phyloP scores from a whole-genome alignment of 2,329 filamentous ascomycete genomes.

The Exophiala oligosperma region DNA sequence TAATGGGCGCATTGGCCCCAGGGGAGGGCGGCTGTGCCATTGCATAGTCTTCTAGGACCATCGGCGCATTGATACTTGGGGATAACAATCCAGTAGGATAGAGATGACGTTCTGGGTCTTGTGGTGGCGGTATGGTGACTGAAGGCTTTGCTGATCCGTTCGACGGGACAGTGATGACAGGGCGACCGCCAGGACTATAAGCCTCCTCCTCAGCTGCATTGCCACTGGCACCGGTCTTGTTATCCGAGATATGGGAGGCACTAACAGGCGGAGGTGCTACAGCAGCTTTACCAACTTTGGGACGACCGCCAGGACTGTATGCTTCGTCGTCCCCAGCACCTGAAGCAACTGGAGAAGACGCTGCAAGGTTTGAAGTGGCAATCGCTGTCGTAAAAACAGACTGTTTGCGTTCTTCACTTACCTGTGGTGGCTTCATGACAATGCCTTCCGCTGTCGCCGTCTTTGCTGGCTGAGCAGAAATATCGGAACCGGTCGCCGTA shows the following conservation, averaged over 20 bases:
- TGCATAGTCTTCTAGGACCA: conserved; percentile 29
- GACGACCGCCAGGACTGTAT: conserved; percentile 56
- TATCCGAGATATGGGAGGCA: neutral
- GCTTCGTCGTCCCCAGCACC: conserved; percentile 30
- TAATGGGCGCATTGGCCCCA: conserved; percentile 21
- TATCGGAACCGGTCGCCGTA: neutral
- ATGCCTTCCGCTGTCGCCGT: neutral
- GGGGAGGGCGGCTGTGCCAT: conserved; percentile 25
- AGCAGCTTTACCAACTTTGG: conserved; percentile 36
- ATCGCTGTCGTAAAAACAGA: neutral
- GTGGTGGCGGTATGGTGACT: neutral
- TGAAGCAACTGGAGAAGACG: conserved; percentile 13
- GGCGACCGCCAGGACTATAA: conserved; percentile 57
- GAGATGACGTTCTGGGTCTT: conserved; percentile 24
- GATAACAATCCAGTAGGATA: conserved; percentile 12
- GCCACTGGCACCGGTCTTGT: conserved; percentile 6
- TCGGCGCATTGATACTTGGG: conserved; percentile 29
- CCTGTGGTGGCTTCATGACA: neutral
- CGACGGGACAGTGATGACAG: conserved; percentile 32
- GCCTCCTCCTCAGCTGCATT: conserved; percentile 33
- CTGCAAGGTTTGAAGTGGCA: conserved; percentile 9
- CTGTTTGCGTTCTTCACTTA: neutral
- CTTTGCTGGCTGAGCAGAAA: neutral
- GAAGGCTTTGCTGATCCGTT: neutral
- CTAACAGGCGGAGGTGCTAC: neutral